Evolutionary conservation across 2,329 filamentous ascomycete genomes (phyloP).

Genomic region (Beauveria bassiana): DNA sequence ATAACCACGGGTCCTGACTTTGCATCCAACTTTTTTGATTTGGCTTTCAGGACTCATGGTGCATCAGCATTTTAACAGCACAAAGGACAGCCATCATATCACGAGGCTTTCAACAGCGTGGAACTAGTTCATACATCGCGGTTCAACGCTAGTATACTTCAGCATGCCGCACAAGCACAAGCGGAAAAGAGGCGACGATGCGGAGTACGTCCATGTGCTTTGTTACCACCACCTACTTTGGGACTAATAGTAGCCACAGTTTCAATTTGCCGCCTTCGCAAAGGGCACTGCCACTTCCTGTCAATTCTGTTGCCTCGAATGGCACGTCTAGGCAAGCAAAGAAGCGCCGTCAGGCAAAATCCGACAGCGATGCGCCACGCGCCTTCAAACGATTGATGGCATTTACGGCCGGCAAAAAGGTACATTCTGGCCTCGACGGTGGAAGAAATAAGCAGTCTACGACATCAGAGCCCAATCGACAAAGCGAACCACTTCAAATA

Average conservation of each 20-base stretch:
- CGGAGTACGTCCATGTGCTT: conserved; percentile 35
- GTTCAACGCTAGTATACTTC: not conserved
- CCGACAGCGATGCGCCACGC: conserved; percentile 73
- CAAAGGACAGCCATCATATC: not conserved
- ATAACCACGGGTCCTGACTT: not conserved
- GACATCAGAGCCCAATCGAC: conserved; percentile 18
- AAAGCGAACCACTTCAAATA: conserved; percentile 54
- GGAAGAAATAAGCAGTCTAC: conserved; percentile 34
- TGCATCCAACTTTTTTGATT: not conserved
- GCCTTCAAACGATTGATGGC: conserved; percentile 84
- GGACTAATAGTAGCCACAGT: conserved; percentile 21
- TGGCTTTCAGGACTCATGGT: not conserved
- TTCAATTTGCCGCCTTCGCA: conserved; percentile 44
- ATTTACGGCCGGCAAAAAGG: conserved; percentile 52
- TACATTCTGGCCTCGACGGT: conserved; percentile 62
- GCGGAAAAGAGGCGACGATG: conserved; percentile 48
- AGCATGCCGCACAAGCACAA: conserved; percentile 85
- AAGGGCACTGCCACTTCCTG: conserved; percentile 43
- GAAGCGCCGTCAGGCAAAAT: conserved; percentile 38
- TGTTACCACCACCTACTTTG: not conserved
- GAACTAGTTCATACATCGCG: not conserved
- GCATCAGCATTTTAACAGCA: not conserved
- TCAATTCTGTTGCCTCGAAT: conserved; percentile 37
- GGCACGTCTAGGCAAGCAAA: conserved; percentile 27
- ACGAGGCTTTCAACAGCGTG: not conserved